phyloP scores from a whole-genome alignment of 805 yeast species.

The Scheffersomyces lignosus region DNA sequence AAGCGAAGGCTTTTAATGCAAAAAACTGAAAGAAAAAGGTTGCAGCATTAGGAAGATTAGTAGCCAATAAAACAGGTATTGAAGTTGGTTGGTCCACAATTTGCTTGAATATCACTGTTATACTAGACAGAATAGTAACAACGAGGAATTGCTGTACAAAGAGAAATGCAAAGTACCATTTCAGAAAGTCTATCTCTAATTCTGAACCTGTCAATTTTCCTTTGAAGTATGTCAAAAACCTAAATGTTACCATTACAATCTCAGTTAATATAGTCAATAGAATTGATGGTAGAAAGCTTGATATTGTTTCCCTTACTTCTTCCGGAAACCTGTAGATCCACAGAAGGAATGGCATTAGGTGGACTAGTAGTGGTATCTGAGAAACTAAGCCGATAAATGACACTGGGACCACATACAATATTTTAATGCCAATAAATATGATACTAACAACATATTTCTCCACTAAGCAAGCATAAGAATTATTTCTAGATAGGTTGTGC shows the following conservation, averaged over 20 bases:
- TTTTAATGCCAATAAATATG: constrained; percentile 48
- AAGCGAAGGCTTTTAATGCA: constrained; percentile 70
- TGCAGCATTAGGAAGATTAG: constrained; percentile 81
- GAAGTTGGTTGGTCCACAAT: constrained; percentile 69
- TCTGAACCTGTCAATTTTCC: constrained; percentile 63
- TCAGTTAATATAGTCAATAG: constrained; percentile 64
- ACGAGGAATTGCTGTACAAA: constrained; percentile 84
- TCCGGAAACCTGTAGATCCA: constrained; percentile 59
- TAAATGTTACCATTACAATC: constrained; percentile 57
- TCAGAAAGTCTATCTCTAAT: constrained; percentile 69
- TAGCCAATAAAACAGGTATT: constrained; percentile 69
- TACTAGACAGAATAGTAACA: constrained; percentile 80
- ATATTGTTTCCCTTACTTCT: constrained; percentile 50
- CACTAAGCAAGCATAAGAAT: constrained; percentile 33
- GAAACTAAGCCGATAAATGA: constrained; percentile 76
- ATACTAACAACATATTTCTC: constrained; percentile 47
- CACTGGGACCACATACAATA: constrained; percentile 77
- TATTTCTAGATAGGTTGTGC: constrained; percentile 52
- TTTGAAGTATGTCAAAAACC: constrained; percentile 52
- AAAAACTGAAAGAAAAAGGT: constrained; percentile 81
- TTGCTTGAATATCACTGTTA: constrained; percentile 61
- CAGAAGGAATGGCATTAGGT: constrained; percentile 57
- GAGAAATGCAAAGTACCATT: constrained; percentile 74
- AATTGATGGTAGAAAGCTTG: constrained; percentile 68
- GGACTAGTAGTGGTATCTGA: constrained; percentile 66